Conservation (phyloP, 192 early-diverging fungal species). For the Chytriomyces sp. region DNA sequence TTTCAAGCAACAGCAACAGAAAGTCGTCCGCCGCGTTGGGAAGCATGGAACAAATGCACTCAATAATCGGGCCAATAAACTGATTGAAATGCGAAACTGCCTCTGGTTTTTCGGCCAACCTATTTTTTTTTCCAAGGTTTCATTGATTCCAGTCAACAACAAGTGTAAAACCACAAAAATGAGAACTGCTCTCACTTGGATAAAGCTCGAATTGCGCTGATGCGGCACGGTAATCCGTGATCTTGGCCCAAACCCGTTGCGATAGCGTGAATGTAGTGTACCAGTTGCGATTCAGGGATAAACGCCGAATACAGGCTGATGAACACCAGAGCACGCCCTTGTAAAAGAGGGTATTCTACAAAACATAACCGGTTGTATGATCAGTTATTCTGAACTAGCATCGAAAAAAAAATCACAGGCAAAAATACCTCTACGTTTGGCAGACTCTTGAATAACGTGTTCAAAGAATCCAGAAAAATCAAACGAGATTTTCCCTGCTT, state of each 20-base stretch:
- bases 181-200: conserved; percentile 54
- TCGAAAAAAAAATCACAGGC: too few species aligned
- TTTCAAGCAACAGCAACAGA: conserved; percentile 71
- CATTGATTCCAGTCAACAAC: background rate
- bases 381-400: background rate
- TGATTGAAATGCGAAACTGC: conserved; percentile 33
- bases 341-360: conserved; percentile 76
- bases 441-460: conserved; percentile 77
- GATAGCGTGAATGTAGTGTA: conserved; percentile 78
- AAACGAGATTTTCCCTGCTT: conserved; percentile 46
- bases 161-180: conserved; percentile 13
- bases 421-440: conserved; percentile 61
- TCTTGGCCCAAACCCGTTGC: conserved; percentile 67
- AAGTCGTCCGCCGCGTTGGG: conserved; percentile 69
- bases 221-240: conserved; percentile 60
- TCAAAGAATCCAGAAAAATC: conserved; percentile 81
- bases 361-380: conserved; percentile 10
- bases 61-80: conserved; percentile 65
- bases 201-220: conserved; percentile 73
- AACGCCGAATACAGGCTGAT: conserved; percentile 77
- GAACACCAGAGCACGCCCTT: conserved; percentile 91
- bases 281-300: conserved; percentile 68
- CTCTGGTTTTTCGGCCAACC: conserved; percentile 5
- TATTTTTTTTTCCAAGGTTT: background rate
- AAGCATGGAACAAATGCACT: conserved; percentile 62